phyloP scores from a whole-genome alignment of 2,329 filamentous ascomycete species.

The Xylaria sp. region DNA sequence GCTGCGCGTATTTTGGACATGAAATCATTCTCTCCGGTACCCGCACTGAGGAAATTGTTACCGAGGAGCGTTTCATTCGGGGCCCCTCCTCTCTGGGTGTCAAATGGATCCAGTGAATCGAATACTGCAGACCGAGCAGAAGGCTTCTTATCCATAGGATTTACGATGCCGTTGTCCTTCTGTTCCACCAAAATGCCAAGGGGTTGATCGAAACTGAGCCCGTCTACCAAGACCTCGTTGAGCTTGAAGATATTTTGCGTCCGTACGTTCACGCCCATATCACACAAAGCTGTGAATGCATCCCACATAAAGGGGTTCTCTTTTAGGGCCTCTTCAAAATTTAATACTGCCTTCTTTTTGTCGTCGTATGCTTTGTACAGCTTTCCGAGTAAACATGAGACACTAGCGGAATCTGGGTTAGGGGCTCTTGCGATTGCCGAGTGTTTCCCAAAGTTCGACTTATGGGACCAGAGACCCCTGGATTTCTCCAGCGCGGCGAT shows the following conservation, averaged over 20 bases:
- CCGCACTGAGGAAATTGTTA: constrained; percentile 48
- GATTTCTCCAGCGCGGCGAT: constrained; percentile 84
- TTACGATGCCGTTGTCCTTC: constrained; percentile 45
- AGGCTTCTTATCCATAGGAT: constrained; percentile 52
- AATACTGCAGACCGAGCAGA: constrained; percentile 46
- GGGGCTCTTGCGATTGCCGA: constrained; percentile 75
- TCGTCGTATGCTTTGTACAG: constrained; percentile 83
- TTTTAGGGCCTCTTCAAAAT: constrained; percentile 87
- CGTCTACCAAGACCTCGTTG: constrained; percentile 59
- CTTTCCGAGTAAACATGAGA: constrained; percentile 85
- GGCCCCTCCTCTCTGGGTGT: constrained; percentile 48
- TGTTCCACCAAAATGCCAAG: constrained; percentile 44
- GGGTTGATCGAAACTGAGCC: constrained; percentile 49
- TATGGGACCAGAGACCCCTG: constrained; percentile 74
- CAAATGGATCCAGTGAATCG: constrained; percentile 57
- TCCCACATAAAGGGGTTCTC: constrained; percentile 98
- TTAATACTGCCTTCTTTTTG: constrained; percentile 81
- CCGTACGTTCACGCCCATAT: constrained; percentile 81
- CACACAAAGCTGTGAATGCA: constrained; percentile 86
- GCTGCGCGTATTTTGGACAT: constrained; percentile 61
- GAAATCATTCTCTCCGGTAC: constrained; percentile 58
- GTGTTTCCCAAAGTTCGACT: constrained; percentile 82
- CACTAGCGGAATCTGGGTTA: constrained; percentile 80
- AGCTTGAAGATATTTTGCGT: constrained; percentile 86
- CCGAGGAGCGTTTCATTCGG: constrained; percentile 49